Evolutionary conservation across 2,329 filamentous ascomycete species (phyloP), one percentile per base, ranked within the genome.

Genomic region (Aspergillus brunneoviolaceus): DNA sequence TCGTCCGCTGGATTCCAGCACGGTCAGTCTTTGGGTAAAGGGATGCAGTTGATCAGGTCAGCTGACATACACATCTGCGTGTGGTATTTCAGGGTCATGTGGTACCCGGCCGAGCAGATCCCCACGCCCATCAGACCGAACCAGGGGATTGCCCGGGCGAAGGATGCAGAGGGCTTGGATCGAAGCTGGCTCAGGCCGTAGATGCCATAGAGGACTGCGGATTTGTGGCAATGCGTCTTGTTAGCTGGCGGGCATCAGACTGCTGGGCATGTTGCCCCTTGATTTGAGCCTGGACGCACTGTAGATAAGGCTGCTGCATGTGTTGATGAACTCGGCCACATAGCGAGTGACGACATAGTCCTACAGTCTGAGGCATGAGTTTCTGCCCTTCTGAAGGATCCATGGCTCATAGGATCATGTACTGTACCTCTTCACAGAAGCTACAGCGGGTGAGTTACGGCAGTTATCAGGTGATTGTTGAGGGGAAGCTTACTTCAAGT

Each of bases 241-340:
- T 7, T 29, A n/a, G 5, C 53, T 42, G 19, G 6, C 16, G 5
- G 6, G 2, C 31, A 45, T 45, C 7, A 6, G 39, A 16, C 16
- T 7, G 19, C 14, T 6, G 14, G 16, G 39, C 33, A 16, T 29
- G 16, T 7, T 16, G 39, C 39, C 39, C 39, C 39, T 45, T 16
- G 35, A n/a, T 5, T 23, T 16, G 11, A 19, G 35, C 33, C 1
- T 14, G 21, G 35, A 63, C 67, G n/a, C 55, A 72, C 71, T 64
- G 49, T 74, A 80, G 4, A 73, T 64, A 0, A 77, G 61, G 56
- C 77, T 81, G 58, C 77, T 80, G 2, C 80, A 61, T 0, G 77
- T 80, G 60, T 81, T 81, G 63, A 80, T 74, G 42, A 81, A 80
- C 52, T 81, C 79, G 5, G 77, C 79, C 21, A 80, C 68, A 33